Evolutionary conservation across 2,329 filamentous ascomycete genomes (phyloP).

Genomic region (Penicillium sp.): DNA sequence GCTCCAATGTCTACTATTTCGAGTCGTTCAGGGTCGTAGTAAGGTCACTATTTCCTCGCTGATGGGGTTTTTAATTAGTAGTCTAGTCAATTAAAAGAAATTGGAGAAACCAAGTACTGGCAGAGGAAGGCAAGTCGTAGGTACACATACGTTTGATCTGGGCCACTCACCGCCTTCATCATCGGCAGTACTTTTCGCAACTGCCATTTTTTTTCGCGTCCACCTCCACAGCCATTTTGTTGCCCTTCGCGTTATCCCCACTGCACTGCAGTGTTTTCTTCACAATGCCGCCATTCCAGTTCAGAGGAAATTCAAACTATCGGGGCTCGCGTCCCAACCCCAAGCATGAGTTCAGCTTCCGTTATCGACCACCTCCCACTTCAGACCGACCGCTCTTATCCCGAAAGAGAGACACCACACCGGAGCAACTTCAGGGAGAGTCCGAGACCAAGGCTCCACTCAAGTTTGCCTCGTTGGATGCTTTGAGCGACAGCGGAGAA

Average conservation of each 20-base stretch:
- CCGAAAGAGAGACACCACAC: constrained; percentile 36
- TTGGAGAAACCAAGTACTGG: background rate
- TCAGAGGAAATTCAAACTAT: constrained; percentile 6
- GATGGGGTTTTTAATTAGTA: too few relatives aligned
- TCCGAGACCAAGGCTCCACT: constrained; percentile 27
- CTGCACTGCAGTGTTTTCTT: background rate
- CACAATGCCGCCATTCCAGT: constrained; percentile 19
- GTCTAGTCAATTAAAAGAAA: background rate
- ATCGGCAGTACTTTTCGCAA: background rate
- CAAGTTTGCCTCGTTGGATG: constrained; percentile 41
- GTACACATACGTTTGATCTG: too few relatives aligned
- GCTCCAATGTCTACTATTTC: too few relatives aligned
- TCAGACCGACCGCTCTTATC: constrained; percentile 42
- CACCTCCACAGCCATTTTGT: background rate
- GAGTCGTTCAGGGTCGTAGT: too few relatives aligned
- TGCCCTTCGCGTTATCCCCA: background rate
- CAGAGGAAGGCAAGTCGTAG: too few relatives aligned
- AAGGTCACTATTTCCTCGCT: too few relatives aligned
- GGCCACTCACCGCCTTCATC: constrained; percentile 10
- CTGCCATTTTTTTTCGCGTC: constrained; percentile 14
- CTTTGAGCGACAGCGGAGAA: constrained; percentile 50
- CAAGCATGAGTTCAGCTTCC: constrained; percentile 43
- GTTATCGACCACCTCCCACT: constrained; percentile 37
- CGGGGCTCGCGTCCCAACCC: constrained; percentile 6
- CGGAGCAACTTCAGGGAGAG: constrained; percentile 34